Base-by-base conservation (phyloP, 2,329 filamentous ascomycete genomes). In the Thelonectria olida region DNA sequence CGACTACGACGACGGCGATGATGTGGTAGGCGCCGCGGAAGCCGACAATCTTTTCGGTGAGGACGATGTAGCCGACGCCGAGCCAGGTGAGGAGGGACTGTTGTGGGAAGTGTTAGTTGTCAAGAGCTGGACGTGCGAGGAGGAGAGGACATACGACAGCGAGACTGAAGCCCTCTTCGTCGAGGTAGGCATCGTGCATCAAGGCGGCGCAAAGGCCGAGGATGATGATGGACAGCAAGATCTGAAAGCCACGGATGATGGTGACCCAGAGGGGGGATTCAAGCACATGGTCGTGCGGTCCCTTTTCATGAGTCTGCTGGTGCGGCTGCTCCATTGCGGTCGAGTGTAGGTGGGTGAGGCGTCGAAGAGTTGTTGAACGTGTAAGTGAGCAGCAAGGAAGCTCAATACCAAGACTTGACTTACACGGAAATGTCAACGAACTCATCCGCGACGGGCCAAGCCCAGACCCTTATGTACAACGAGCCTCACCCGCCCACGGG, bases 21-120 rank as follows among this genome's bases (percentile, higher is more conserved):
- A 82, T 75, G 63, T 83, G 78, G 66, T 84, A 83, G 17, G 72
- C 67, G 2, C 54, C 22, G 19, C 72, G 77, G 38, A 79, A 73
- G 5, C 67, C 60, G 7, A 72, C 9, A 15, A 80, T 61, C 55
- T 77, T 81, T 58, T 83, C 81, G 19, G 80, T 72, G 3, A 80
- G 63, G 63, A 83, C 50, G 19, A 72, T 67, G 72, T 84, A 84
- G 10, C 71, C 65, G 28, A 82, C 70, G 41, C 78, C 71, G 28
- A 82, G 50, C 80, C 81, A 83, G 22, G 81, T 83, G 64, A 84
- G 74, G 62, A 84, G 53, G 15, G 75, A 70, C 82, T 84, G 34
- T 15, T 25, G 15, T 2, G 39, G 12, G 38, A 38, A 52, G 22
- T 45, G 53, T 62, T 54, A 62, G 67, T 27, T n/a, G 65, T 8